Percentiles rank a stretch among this genome's conserved stretches.
These are phyloP conservation scores for Eucalyptus polybractea DNA, from an alignment of 345 rosid species.

Conservation along the genomic window DNA sequence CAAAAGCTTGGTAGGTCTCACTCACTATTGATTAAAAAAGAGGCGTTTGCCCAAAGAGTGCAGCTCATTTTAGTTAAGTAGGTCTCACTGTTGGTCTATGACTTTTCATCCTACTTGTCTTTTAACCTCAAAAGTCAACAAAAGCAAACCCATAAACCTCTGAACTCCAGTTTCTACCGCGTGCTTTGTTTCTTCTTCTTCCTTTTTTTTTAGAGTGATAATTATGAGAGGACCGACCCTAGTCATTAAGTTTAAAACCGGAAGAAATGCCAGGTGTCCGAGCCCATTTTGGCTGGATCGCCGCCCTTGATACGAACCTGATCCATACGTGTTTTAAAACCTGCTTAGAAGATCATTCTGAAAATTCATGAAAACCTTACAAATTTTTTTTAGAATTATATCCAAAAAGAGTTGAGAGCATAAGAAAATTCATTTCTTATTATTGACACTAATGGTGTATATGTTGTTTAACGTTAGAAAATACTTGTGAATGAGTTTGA, in stretches of 20 bases:
- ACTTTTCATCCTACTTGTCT: neutral
- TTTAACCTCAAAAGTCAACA: neutral
- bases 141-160: neutral
- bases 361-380: neutral
- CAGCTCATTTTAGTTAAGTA: neutral
- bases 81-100: neutral
- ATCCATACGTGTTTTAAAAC: neutral
- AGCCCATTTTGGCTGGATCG: neutral
- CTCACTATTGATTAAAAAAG: neutral
- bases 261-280: neutral
- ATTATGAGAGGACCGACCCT: neutral
- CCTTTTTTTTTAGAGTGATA: neutral
- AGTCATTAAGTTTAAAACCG: neutral
- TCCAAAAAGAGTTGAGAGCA: neutral
- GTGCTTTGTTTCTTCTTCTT: neutral
- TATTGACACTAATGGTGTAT: neutral
- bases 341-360: neutral
- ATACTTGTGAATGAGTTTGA: neutral
- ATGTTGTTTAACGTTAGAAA: neutral
- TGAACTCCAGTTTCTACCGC: neutral
- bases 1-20: neutral
- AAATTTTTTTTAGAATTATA: neutral
- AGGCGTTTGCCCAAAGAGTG: neutral
- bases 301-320: neutral
- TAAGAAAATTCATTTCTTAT: neutral